Evolutionary conservation across 73 alveolate genomes (phyloP).

Genomic region (Symbiodinium pilosum): DNA sequence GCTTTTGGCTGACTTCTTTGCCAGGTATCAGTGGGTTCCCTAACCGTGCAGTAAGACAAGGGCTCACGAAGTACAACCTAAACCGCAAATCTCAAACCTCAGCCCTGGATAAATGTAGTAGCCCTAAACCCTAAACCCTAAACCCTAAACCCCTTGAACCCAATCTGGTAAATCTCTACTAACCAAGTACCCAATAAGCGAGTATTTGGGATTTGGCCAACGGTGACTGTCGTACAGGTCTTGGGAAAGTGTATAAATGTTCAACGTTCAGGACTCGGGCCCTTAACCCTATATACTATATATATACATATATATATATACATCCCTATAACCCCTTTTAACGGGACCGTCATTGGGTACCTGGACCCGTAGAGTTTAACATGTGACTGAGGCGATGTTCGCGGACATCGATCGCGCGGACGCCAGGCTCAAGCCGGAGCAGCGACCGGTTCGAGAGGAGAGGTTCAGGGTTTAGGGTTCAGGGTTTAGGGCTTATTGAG

Average conservation of each 20-base stretch:
- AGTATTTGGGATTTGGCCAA: no score
- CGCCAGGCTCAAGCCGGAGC: not conserved
- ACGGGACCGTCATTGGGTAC: no score
- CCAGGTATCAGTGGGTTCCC: not conserved
- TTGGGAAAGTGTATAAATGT: no score
- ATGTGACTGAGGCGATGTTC: conserved; percentile 82
- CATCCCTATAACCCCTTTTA: not conserved
- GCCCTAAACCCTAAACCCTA: no score
- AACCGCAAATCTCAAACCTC: not conserved
- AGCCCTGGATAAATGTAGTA: not conserved
- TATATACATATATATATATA: no score
- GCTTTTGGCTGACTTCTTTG: no score
- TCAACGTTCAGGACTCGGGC: no score
- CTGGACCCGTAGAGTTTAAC: no score
- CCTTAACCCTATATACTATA: not conserved
- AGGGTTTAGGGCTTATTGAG: not conserved
- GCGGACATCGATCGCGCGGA: conserved; percentile 92
- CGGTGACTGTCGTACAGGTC: no score
- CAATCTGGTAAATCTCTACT: no score
- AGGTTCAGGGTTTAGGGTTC: not conserved
- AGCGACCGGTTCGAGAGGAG: conserved; percentile 76
- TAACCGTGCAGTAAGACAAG: not conserved
- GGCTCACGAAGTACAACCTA: not conserved
- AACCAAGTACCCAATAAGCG: no score
- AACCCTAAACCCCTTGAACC: no score